A percentile compares a stretch with the other conserved stretches of the same genome.
Evolutionary conservation across 2,329 filamentous ascomycete genomes (phyloP).

Genomic region (Dryadomyces quercus-mongolicae): DNA sequence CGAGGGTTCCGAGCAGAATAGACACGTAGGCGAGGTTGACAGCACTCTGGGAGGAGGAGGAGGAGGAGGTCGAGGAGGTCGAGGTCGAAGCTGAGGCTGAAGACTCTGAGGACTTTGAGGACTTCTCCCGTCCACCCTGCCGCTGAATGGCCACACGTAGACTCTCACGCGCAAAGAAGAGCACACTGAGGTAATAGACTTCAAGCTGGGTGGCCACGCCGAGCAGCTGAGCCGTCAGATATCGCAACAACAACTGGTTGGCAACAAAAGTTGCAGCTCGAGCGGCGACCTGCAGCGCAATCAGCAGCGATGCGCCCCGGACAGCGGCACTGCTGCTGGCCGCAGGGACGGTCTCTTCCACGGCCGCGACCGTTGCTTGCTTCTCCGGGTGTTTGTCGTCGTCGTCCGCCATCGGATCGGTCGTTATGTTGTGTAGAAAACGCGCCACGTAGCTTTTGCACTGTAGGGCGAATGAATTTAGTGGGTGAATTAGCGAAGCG

Average conservation of each 20-base stretch:
- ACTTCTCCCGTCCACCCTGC: constrained; percentile 35
- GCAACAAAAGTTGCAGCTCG: constrained; percentile 79
- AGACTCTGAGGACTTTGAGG: no score
- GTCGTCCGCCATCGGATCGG: not conserved
- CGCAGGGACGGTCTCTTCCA: not conserved
- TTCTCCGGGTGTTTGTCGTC: not conserved
- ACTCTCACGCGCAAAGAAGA: constrained; percentile 90
- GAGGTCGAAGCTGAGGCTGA: no score
- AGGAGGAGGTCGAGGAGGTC: not conserved
- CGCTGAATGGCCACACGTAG: constrained; percentile 85
- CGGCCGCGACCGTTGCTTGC: not conserved
- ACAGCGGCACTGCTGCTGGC: constrained; percentile 19
- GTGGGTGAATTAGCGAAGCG: not conserved
- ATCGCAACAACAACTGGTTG: constrained; percentile 83
- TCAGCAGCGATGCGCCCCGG: constrained; percentile 71
- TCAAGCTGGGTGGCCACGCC: constrained; percentile 85
- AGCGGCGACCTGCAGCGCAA: constrained; percentile 78
- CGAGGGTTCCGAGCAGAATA: constrained; percentile 52
- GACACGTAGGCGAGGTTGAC: constrained; percentile 83
- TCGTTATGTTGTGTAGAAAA: not conserved
- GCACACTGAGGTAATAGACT: constrained; percentile 80
- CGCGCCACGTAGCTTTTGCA: not conserved
- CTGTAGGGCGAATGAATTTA: not conserved
- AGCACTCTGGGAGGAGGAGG: constrained; percentile 52
- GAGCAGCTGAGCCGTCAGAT: constrained; percentile 71